Base-by-base conservation (phyloP, 2,329 filamentous ascomycete species). In the Juglanconis juglandina region DNA sequence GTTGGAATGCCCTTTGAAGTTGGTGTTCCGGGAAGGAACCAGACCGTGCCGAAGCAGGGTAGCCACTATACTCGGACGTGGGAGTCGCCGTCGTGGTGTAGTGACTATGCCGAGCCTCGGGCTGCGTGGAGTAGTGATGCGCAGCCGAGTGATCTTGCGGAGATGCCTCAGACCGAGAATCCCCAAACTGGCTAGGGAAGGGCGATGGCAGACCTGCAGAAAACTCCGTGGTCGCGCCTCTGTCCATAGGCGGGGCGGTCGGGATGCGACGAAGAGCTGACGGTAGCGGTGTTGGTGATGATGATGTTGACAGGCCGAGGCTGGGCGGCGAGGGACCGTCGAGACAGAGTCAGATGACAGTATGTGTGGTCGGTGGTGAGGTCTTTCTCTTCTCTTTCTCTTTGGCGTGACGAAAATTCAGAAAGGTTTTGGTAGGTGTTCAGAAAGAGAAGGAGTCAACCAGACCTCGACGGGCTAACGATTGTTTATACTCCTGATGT, bases 41-140 rank as follows among this genome's bases (percentile, higher is more conserved):
- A 75, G 91, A 93, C 74, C 91, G 90, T 75, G 90, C 90, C 66
- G 85, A 85, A 58, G 80, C 75, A 68, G 90, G 90, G 71, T 91
- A 91, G 70, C 91, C 82, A 75, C 87, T 84, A 89, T 96, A 96
- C 72, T 96, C 92, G 66, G 92, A 93, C 66, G 91, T 92, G 62
- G 92, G 92, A 65, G 92, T 96, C 69, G 89, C 90, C 68, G 89
- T 87, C 64, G 87, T 82, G 63, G 89, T 88, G 76, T 92, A 91
- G 75, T 84, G 88, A 68, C 72, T 75, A 62, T 87, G 79, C 75
- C 90, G 87, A 72, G 87, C 86, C 80, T 96, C 92, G 80, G 90
- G 88, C 73, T 90, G 89, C 71, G 87, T 86, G 69, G 90, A 83
- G 79, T 96, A 96, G 78, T 94, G 90, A 79, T 90, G 90, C 89